These are phyloP conservation scores for Boletus subluridellus DNA, from an alignment of 1,284 basidiomycete genomes.

Conservation along the genomic window DNA sequence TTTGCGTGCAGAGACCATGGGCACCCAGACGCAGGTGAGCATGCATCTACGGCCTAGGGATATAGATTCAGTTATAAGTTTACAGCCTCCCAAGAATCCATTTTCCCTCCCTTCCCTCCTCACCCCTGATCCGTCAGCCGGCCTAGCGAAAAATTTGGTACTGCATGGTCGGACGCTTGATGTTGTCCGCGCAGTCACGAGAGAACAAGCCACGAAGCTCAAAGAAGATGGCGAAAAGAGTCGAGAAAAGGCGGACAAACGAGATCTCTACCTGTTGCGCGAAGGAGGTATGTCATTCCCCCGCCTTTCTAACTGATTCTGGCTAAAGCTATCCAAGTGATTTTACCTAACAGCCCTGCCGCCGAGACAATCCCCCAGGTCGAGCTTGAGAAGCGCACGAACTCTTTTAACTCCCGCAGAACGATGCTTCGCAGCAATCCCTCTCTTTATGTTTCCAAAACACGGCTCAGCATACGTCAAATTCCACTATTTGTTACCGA, in stretches of 20 bases:
- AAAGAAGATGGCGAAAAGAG: slow-evolving; percentile 83
- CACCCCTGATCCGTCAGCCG: slow-evolving; percentile 92
- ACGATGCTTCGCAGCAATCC: slow-evolving; percentile 86
- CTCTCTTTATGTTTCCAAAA: slow-evolving; percentile 90
- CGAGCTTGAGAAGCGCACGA: slow-evolving; percentile 81
- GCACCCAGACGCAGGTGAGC: slow-evolving; percentile 36
- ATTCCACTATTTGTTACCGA: slow-evolving; percentile 90
- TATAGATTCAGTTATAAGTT: slow-evolving; percentile 5
- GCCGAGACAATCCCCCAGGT: slow-evolving; percentile 63
- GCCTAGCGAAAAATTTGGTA: slow-evolving; percentile 78
- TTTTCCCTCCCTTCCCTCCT: slow-evolving; percentile 84
- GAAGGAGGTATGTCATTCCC: slow-evolving; percentile 74
- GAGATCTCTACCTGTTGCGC: slow-evolving; percentile 92
- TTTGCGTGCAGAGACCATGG: slow-evolving; percentile 62
- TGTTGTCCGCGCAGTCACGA: slow-evolving; percentile 86
- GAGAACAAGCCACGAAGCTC: slow-evolving; percentile 82
- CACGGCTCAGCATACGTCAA: slow-evolving; percentile 90
- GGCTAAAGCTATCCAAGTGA: slow-evolving; percentile 49
- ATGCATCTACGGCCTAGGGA: neutral
- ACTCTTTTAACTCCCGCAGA: slow-evolving; percentile 80
- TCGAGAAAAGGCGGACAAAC: slow-evolving; percentile 89
- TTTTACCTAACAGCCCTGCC: slow-evolving; percentile 81
- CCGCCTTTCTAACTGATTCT: neutral
- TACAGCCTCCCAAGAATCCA: slow-evolving; percentile 71
- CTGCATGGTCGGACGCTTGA: slow-evolving; percentile 92